Percentiles rank a stretch among this genome's conserved stretches.
Evolutionary conservation across 306 rosid species (phyloP).

Genomic region (Cyamopsis tetragonoloba): DNA sequence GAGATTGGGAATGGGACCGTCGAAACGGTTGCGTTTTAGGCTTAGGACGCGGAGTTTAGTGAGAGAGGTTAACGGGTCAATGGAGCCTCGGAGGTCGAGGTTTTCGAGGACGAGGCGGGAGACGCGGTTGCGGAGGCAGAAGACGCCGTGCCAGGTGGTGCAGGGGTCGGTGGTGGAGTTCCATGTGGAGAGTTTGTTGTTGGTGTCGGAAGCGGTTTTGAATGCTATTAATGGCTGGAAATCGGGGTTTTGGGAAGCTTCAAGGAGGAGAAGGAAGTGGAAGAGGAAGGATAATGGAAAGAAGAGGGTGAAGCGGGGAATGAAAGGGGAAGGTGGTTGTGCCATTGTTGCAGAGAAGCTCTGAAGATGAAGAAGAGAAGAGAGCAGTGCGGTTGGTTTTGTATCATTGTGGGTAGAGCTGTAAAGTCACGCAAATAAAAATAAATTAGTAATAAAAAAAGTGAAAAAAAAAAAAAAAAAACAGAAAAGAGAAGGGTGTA

Average conservation of each 20-base stretch:
- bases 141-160: conserved; percentile 51
- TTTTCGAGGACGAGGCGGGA: conserved; percentile 64
- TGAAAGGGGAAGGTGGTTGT: neutral
- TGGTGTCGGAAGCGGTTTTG: conserved; percentile 49
- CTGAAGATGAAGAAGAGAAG: neutral
- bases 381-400: neutral
- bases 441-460: too few species aligned
- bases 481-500: too few species aligned
- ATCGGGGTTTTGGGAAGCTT: conserved; percentile 38
- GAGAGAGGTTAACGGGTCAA: conserved; percentile 41
- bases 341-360: too few species aligned
- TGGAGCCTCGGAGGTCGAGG: conserved; percentile 56
- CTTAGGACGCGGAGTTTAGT: conserved; percentile 73
- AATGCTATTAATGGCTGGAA: conserved; percentile 50
- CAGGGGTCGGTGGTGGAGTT: conserved; percentile 56
- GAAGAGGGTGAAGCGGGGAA: neutral
- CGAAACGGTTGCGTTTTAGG: conserved; percentile 63
- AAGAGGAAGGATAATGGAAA: neutral
- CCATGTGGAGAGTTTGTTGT: conserved; percentile 60
- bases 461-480: too few species aligned
- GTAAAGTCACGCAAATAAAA: neutral
- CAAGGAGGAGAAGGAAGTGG: neutral
- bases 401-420: neutral
- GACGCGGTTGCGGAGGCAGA: conserved; percentile 58
- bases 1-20: conserved; percentile 59